phyloP scores from a whole-genome alignment of 192 early-diverging fungal genomes.

The Umbelopsis isabellina region DNA sequence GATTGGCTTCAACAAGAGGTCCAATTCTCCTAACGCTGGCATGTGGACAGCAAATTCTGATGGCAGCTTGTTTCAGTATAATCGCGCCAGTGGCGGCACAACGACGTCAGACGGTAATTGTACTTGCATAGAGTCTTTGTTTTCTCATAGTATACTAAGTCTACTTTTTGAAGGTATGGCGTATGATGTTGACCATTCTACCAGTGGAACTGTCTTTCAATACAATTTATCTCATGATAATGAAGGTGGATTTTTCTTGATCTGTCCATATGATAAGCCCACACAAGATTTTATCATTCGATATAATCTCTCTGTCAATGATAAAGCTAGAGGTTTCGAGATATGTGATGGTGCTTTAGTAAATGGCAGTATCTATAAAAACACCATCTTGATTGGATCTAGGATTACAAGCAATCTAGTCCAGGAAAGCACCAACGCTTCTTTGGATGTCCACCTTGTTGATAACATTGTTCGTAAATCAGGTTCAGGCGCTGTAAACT shows the following conservation, averaged over 20 bases:
- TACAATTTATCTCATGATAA: neutral
- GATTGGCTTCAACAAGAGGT: neutral
- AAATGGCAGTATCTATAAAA: neutral
- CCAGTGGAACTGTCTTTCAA: neutral
- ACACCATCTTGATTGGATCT: neutral
- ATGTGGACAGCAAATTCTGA: slow-evolving; percentile 2
- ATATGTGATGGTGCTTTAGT: neutral
- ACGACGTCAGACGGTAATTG: neutral
- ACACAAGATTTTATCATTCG: slow-evolving; percentile 1
- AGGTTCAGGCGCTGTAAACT: neutral
- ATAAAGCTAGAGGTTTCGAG: neutral
- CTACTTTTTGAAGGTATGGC: neutral
- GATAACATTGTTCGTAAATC: neutral
- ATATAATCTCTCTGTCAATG: neutral
- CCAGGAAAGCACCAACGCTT: neutral
- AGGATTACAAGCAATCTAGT: neutral
- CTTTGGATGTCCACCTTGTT: neutral
- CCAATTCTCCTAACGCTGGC: neutral
- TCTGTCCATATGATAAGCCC: neutral
- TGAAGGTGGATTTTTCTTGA: neutral
- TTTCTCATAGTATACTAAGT: neutral
- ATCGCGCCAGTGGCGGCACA: neutral
- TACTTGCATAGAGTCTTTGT: neutral
- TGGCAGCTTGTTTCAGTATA: neutral
- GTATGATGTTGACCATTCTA: neutral